Percentiles rank a stretch among this genome's conserved stretches.
Conservation (phyloP, 306 rosid genomes). For the Dalbergia cultrata region DNA sequence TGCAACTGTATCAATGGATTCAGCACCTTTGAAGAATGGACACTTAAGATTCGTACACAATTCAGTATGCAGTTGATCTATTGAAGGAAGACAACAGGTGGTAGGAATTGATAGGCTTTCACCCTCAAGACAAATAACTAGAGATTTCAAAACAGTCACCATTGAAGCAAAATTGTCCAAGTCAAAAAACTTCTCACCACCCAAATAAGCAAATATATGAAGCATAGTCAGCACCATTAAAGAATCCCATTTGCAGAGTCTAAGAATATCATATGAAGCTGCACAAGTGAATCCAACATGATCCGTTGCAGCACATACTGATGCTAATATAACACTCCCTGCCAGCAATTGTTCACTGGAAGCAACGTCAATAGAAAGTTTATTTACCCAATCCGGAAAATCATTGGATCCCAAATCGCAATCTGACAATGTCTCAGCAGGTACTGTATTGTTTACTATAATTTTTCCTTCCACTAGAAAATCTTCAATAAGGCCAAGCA, state of each 20-base stretch:
- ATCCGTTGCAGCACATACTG: conserved; percentile 72
- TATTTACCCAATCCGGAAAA: conserved; percentile 48
- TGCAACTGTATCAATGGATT: conserved; percentile 61
- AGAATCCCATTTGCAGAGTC: conserved; percentile 54
- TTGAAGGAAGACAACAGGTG: conserved; percentile 53
- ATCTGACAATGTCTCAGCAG: conserved; percentile 42
- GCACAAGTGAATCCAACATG: conserved; percentile 64
- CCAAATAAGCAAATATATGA: conserved; percentile 78
- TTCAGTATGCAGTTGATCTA: conserved; percentile 50
- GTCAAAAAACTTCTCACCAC: conserved; percentile 67
- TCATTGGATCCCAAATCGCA: conserved; percentile 48
- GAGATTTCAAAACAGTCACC: conserved; percentile 71
- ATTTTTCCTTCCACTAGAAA: conserved; percentile 67
- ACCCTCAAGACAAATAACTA: conserved; percentile 71
- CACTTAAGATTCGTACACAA: conserved; percentile 57
- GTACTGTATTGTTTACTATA: conserved; percentile 41
- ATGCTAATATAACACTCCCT: conserved; percentile 77
- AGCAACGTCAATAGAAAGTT: conserved; percentile 55
- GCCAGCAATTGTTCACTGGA: conserved; percentile 76
- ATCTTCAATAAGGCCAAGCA: conserved; percentile 72
- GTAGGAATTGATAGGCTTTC: conserved; percentile 47
- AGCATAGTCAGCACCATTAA: conserved; percentile 67
- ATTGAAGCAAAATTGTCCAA: conserved; percentile 48
- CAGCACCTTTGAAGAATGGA: conserved; percentile 69
- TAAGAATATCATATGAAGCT: conserved; percentile 68